A percentile compares a stretch with the other conserved stretches of the same genome.
Conservation (phyloP, 495 filamentous ascomycete genomes). For the Penicillium diatomitis region DNA sequence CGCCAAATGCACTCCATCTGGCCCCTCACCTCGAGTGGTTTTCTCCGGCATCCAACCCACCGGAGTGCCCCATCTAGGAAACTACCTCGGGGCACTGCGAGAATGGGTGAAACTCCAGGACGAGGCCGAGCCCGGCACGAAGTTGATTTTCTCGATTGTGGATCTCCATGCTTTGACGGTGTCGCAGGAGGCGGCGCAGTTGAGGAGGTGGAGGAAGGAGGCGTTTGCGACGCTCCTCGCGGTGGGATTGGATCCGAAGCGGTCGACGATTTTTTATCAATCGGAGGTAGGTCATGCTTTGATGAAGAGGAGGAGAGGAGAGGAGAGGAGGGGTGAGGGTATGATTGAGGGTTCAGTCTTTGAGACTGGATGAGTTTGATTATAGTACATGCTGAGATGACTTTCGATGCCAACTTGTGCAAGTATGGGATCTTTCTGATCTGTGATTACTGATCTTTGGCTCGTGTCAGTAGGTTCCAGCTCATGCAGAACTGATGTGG, state of each 20-base stretch:
- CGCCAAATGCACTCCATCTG: no score
- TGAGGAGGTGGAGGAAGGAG: conserved; percentile 58
- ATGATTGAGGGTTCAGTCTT: no score
- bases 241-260: conserved; percentile 67
- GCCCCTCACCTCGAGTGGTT: no score
- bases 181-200: conserved; percentile 47
- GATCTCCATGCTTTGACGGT: conserved; percentile 89
- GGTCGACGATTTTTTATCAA: conserved; percentile 79
- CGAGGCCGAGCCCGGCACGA: conserved; percentile 40
- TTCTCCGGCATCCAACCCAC: conserved; percentile 98
- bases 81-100: conserved; percentile 86
- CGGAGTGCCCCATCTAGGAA: conserved; percentile 89
- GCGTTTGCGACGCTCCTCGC: conserved; percentile 74
- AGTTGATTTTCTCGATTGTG: conserved; percentile 73
- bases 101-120: conserved; percentile 79
- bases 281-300: conserved; percentile 41
- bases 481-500: conserved; percentile 90
- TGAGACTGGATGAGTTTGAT: no score
- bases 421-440: no score
- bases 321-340: no score
- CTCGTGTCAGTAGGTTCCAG: conserved; percentile 47
- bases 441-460: no score
- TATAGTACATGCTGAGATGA: neutral
- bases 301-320: no score
- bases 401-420: neutral